Percentiles rank a stretch among this genome's conserved stretches.
Conservation (phyloP, 331 rosid genomes). For the Saraca asoca region DNA sequence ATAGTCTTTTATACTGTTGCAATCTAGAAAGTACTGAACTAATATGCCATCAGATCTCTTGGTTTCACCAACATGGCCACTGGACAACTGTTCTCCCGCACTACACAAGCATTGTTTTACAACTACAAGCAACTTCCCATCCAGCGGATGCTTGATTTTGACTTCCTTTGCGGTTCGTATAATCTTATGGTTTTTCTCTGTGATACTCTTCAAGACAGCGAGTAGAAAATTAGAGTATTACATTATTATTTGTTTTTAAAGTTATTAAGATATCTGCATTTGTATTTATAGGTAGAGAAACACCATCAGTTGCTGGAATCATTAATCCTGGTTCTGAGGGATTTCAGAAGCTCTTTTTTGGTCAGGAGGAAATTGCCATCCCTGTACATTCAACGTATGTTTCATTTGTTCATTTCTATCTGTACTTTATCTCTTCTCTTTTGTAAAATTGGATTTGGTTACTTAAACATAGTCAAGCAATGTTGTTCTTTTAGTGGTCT, state of each 20-base stretch:
- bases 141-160: slow-evolving; percentile 99
- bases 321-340: slow-evolving; percentile 98
- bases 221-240: not conserved
- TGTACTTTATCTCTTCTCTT: slow-evolving; percentile 5
- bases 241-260: slow-evolving; percentile 12
- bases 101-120: slow-evolving; percentile 92
- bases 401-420: slow-evolving; percentile 15
- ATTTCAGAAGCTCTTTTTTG: slow-evolving; percentile 95
- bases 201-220: slow-evolving; percentile 6
- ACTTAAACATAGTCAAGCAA: not conserved
- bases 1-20: slow-evolving; percentile 7
- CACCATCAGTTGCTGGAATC: slow-evolving; percentile 98
- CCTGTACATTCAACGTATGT: slow-evolving; percentile 92
- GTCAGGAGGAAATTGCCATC: slow-evolving; percentile 97
- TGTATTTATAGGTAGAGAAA: slow-evolving; percentile 74
- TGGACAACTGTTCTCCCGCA: slow-evolving; percentile 90
- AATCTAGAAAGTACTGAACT: slow-evolving; percentile 23
- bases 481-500: not conserved
- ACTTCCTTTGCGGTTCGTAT: slow-evolving; percentile 91
- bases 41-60: slow-evolving; percentile 47
- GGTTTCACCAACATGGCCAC: slow-evolving; percentile 73
- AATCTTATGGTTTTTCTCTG: not conserved
- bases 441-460: slow-evolving; percentile 21
- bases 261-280: slow-evolving; percentile 30
- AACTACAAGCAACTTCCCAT: slow-evolving; percentile 98